Conservation (phyloP, 345 rosid genomes). For the Acer negundo region DNA sequence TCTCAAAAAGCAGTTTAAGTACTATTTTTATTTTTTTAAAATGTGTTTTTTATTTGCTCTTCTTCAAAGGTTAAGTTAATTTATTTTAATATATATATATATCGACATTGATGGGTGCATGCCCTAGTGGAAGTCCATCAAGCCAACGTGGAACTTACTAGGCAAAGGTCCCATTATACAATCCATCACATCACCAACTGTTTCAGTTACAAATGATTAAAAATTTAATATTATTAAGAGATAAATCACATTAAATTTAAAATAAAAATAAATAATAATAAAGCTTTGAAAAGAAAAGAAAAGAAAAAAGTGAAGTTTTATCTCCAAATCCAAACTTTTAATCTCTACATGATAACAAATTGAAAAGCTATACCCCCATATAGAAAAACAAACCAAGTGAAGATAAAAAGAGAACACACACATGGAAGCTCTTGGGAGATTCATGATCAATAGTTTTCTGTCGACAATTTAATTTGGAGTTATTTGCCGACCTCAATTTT, state of each 20-base stretch:
- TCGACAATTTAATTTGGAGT: neutral
- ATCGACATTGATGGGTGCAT: conserved; percentile 18
- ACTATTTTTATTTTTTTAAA: neutral
- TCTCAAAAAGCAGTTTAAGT: neutral
- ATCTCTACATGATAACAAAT: conserved; percentile 10
- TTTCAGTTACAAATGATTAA: conserved; percentile 26
- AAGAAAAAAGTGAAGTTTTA: conserved; percentile 15
- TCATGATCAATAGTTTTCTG: neutral
- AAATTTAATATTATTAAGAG: neutral
- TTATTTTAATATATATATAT: conserved; percentile 3
- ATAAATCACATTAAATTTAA: neutral
- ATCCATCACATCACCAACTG: conserved; percentile 35
- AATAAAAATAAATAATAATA: neutral
- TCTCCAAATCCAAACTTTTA: conserved; percentile 7
- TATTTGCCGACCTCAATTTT: neutral
- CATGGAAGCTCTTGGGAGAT: conserved; percentile 21
- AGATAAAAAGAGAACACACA: conserved; percentile 25
- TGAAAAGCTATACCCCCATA: neutral
- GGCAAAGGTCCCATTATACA: conserved; percentile 22
- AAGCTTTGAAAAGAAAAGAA: neutral
- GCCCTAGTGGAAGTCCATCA: conserved; percentile 36
- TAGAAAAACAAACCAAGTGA: neutral
- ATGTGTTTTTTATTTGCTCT: neutral
- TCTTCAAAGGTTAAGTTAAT: neutral
- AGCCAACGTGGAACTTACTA: conserved; percentile 35